Evolutionary conservation across 352 stramenopile genomes (phyloP).

Genomic region (Pythium sukuiense): DNA sequence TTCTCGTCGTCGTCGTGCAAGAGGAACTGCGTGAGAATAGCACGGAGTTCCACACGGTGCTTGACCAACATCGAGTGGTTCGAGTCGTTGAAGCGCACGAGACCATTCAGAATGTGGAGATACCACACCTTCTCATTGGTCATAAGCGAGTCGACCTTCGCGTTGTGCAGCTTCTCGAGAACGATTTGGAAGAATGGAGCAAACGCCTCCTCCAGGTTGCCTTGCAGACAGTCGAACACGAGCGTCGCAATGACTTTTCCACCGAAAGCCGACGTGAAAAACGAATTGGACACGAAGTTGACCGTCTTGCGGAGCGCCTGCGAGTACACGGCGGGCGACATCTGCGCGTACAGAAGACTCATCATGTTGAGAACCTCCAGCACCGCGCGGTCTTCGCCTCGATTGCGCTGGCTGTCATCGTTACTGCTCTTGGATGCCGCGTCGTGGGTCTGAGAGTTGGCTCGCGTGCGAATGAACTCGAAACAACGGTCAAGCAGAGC

Average conservation of each 20-base stretch:
- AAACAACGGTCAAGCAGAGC: slow-evolving; percentile 63
- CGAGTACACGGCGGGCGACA: slow-evolving; percentile 62
- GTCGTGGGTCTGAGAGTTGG: slow-evolving; percentile 35
- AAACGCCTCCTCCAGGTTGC: slow-evolving; percentile 40
- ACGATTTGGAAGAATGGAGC: slow-evolving; percentile 42
- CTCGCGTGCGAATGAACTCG: slow-evolving; percentile 59
- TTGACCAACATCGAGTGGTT: slow-evolving; percentile 33
- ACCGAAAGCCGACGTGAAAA: slow-evolving; percentile 63
- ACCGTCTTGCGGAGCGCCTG: slow-evolving; percentile 55
- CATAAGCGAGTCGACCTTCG: slow-evolving; percentile 43
- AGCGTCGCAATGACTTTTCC: slow-evolving; percentile 58
- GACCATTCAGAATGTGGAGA: slow-evolving; percentile 53
- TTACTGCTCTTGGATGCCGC: slow-evolving; percentile 23
- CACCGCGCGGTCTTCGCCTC: slow-evolving; percentile 48
- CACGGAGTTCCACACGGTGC: slow-evolving; percentile 39
- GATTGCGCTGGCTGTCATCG: slow-evolving; percentile 18
- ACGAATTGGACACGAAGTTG: slow-evolving; percentile 52
- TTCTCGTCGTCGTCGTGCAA: slow-evolving; percentile 54
- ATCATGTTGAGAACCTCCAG: slow-evolving; percentile 65
- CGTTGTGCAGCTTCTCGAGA: slow-evolving; percentile 47
- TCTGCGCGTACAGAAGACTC: slow-evolving; percentile 56
- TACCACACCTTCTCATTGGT: slow-evolving; percentile 70
- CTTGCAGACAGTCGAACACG: slow-evolving; percentile 51
- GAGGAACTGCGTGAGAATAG: slow-evolving; percentile 47
- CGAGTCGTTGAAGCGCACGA: slow-evolving; percentile 44